These are phyloP conservation scores for Biscogniauxia marginata DNA, from an alignment of 2,329 filamentous ascomycete species.

Conservation along the genomic window DNA sequence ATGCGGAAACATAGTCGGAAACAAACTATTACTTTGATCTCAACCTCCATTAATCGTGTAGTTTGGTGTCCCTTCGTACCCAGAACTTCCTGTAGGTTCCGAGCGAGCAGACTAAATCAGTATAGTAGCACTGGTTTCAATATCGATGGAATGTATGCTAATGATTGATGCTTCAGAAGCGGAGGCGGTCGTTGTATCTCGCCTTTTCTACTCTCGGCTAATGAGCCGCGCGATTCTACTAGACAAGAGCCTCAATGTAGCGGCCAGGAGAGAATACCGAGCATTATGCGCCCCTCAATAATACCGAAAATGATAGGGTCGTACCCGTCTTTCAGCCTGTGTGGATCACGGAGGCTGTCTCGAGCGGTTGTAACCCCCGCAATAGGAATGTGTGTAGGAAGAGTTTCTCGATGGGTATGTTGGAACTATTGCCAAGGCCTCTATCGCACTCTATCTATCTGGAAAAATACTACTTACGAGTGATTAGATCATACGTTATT, in stretches of 20 bases:
- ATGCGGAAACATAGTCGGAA: no score
- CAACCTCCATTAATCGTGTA: no score
- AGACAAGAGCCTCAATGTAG: neutral
- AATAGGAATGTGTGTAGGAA: neutral
- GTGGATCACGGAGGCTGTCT: neutral
- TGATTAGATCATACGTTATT: neutral
- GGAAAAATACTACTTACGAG: neutral
- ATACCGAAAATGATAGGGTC: neutral
- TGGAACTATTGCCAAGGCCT: neutral
- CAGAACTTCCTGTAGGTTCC: no score
- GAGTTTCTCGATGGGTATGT: neutral
- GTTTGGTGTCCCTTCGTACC: no score
- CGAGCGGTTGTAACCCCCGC: neutral
- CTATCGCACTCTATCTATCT: neutral
- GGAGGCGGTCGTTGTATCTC: neutral
- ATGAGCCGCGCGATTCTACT: neutral
- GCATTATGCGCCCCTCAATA: neutral
- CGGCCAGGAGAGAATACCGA: neutral
- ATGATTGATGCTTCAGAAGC: neutral
- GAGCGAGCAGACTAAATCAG: no score
- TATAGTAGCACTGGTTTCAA: no score
- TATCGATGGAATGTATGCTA: no score
- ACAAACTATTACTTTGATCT: no score
- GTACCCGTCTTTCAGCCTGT: neutral
- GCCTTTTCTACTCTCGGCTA: neutral